Evolutionary conservation across 305 asterid genomes (phyloP).

Genomic region (Solanum hybrid): DNA sequence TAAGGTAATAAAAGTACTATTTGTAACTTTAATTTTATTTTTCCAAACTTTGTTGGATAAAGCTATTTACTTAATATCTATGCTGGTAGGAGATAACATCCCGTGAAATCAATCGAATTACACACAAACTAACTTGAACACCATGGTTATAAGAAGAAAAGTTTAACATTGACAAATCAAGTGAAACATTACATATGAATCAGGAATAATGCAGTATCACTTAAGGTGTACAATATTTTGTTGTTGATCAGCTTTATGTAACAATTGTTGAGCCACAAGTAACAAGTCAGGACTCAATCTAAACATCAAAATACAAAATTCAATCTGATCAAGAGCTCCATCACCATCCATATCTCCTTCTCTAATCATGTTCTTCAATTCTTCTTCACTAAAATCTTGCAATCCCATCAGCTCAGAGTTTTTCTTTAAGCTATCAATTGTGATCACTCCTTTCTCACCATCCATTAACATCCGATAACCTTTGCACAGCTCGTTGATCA

Average conservation of each 20-base stretch:
- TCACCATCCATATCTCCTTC: conserved; percentile 22
- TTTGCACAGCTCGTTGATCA: conserved; percentile 14
- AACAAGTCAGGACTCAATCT: conserved; percentile 24
- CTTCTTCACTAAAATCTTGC: conserved; percentile 9
- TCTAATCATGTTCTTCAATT: conserved; percentile 8
- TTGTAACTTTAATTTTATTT: too few relatives aligned
- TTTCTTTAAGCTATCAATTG: conserved; percentile 21
- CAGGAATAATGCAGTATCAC: not conserved
- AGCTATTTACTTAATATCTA: not conserved
- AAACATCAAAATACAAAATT: conserved; percentile 24
- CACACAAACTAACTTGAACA: not conserved
- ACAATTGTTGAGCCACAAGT: not conserved
- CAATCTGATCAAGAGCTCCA: conserved; percentile 17
- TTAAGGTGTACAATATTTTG: not conserved
- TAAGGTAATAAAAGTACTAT: not conserved
- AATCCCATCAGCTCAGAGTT: conserved; percentile 15
- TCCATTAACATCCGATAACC: conserved; percentile 16
- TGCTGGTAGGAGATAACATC: not conserved
- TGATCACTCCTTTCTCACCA: conserved; percentile 11
- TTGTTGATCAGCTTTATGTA: not conserved
- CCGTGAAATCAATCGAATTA: not conserved
- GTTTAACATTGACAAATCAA: not conserved
- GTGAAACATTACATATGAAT: not conserved
- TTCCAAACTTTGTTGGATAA: not conserved
- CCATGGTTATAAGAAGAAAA: not conserved